phyloP scores from a whole-genome alignment of 23 red algal genomes.

The Gracilaria domingensis region DNA sequence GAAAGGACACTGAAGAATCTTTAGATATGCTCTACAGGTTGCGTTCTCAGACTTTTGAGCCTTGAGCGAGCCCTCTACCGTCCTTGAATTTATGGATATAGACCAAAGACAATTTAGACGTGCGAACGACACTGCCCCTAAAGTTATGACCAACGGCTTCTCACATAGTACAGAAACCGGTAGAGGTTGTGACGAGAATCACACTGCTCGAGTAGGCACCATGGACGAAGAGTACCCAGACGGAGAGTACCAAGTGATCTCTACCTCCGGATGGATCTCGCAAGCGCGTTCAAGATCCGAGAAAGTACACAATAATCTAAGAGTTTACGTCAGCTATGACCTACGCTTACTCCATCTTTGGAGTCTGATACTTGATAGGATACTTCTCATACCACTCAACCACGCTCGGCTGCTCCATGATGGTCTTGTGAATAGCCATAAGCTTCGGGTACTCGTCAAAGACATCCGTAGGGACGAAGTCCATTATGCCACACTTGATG shows the following conservation, averaged over 20 bases:
- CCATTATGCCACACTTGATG: not conserved
- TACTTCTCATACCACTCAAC: conserved; percentile 64
- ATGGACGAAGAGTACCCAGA: not conserved
- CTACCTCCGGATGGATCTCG: no score
- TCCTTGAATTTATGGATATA: no score
- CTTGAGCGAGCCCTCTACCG: no score
- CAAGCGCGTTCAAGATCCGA: not conserved
- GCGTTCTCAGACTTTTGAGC: no score
- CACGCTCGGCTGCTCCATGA: conserved; percentile 61
- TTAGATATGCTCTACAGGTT: no score
- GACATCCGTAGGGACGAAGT: conserved; percentile 6
- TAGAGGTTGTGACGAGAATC: no score
- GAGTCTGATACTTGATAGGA: conserved; percentile 24
- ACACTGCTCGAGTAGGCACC: no score
- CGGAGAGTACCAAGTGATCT: not conserved
- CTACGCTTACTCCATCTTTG: conserved; percentile 14
- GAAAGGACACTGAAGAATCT: no score
- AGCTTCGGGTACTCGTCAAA: conserved; percentile 30
- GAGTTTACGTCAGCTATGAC: not conserved
- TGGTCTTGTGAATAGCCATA: conserved; percentile 4
- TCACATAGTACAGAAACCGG: no score
- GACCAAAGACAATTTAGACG: no score
- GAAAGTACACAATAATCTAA: not conserved
- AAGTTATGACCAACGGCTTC: no score
- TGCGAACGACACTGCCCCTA: no score